Percentiles rank a stretch among this genome's conserved stretches.
Evolutionary conservation across 2,329 filamentous ascomycete species (phyloP).

Genomic region (Calonectria pseudoturangicola): DNA sequence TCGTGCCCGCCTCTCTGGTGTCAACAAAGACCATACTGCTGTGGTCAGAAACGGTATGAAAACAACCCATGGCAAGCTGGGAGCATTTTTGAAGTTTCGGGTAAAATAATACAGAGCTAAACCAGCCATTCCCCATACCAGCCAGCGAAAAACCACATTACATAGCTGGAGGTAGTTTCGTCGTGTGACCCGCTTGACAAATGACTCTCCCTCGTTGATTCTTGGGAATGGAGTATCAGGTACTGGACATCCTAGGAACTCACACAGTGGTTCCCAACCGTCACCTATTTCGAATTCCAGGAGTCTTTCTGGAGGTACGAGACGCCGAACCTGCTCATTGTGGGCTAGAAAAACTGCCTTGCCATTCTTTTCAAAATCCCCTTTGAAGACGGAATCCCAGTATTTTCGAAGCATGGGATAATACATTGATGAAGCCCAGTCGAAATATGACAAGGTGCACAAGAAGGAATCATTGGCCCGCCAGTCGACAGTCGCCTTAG

Average conservation of each 20-base stretch:
- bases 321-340: neutral
- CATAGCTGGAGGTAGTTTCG: neutral
- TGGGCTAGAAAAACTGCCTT: neutral
- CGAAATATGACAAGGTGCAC: neutral
- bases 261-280: neutral
- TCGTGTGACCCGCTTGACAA: neutral
- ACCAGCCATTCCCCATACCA: neutral
- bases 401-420: neutral
- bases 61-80: neutral
- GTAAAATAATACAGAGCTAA: neutral
- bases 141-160: neutral
- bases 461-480: slow-evolving; percentile 3
- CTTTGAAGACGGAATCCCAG: neutral
- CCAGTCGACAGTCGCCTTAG: neutral
- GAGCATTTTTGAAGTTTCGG: neutral
- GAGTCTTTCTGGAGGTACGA: neutral
- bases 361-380: neutral
- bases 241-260: neutral
- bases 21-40: neutral
- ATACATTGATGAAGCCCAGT: slow-evolving; percentile 1
- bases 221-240: neutral
- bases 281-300: neutral
- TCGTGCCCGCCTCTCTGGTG: neutral
- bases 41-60: neutral
- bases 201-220: neutral